These are phyloP conservation scores for Mycena rosella DNA, from an alignment of 768 basidiomycete genomes.

Conservation along the genomic window DNA sequence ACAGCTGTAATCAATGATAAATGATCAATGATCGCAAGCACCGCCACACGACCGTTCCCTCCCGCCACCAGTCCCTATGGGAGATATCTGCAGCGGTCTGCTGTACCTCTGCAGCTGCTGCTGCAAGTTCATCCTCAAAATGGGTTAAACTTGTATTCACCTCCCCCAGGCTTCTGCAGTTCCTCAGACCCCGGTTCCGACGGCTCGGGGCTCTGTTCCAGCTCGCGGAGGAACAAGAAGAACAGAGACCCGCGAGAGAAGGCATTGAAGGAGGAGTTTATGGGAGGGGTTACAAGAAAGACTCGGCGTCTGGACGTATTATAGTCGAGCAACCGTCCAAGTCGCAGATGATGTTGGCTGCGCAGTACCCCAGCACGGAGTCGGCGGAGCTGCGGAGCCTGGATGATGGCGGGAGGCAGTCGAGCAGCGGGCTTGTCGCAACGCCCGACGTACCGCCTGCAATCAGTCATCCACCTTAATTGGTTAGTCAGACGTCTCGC, in stretches of 20 bases:
- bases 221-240: slow-evolving; percentile 3
- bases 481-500: background rate
- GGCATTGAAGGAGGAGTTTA: slow-evolving; percentile 29
- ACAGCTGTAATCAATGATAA: too few species aligned
- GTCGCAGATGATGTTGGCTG: slow-evolving; percentile 24
- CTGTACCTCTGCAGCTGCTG: slow-evolving; percentile 29
- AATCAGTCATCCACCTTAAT: background rate
- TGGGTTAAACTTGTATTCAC: too few species aligned
- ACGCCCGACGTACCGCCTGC: background rate
- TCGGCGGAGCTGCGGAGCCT: background rate
- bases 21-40: too few species aligned
- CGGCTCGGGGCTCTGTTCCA: slow-evolving; percentile 30
- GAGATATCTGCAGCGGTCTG: slow-evolving; percentile 31
- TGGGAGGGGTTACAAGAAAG: slow-evolving; percentile 21
- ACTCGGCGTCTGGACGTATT: slow-evolving; percentile 22
- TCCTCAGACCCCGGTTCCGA: slow-evolving; percentile 26
- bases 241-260: slow-evolving; percentile 30
- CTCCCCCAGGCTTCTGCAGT: slow-evolving; percentile 23
- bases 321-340: slow-evolving; percentile 22
- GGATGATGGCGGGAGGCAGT: background rate
- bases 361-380: slow-evolving; percentile 2
- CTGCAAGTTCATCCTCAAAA: slow-evolving; percentile 10
- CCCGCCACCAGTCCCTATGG: slow-evolving; percentile 11
- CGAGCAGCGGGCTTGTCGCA: background rate
- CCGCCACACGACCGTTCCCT: background rate